These are phyloP conservation scores for Aspergillus puulaauensis DNA, from an alignment of 2,329 filamentous ascomycete genomes.

Conservation along the genomic window DNA sequence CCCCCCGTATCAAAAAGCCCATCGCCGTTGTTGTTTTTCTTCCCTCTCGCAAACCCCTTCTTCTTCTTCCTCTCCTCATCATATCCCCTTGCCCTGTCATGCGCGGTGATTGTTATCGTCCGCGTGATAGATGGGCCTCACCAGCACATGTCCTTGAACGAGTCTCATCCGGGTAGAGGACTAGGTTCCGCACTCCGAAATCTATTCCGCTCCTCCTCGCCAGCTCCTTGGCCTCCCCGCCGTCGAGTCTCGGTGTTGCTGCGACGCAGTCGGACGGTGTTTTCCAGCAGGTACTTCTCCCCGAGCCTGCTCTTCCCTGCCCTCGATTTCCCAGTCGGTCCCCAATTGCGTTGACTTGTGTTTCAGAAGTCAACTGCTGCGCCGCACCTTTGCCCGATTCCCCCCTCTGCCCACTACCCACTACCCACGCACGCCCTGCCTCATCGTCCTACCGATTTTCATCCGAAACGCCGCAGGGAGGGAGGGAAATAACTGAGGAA, in stretches of 20 bases:
- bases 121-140: slow-evolving; percentile 27
- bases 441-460: not conserved
- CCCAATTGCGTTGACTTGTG: slow-evolving; percentile 4
- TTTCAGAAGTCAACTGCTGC: slow-evolving; percentile 5
- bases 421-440: not conserved
- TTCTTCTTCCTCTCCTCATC: not conserved
- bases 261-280: slow-evolving; percentile 36
- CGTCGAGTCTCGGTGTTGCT: slow-evolving; percentile 32
- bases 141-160: slow-evolving; percentile 37
- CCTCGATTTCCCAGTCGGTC: not conserved
- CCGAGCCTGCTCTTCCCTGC: slow-evolving; percentile 1
- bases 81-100: slow-evolving; percentile 19
- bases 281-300: slow-evolving; percentile 33
- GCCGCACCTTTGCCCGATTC: slow-evolving; percentile 2
- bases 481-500: not conserved
- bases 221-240: slow-evolving; percentile 26
- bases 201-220: slow-evolving; percentile 31
- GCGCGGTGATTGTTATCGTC: slow-evolving; percentile 17
- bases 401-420: not conserved
- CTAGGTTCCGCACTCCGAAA: slow-evolving; percentile 31
- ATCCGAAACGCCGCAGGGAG: not conserved
- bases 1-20: slow-evolving; percentile 13
- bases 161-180: slow-evolving; percentile 31
- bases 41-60: slow-evolving; percentile 7
- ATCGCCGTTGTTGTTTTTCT: not conserved